A percentile compares a stretch with the other conserved stretches of the same genome.
These are phyloP conservation scores for Cerrena zonata DNA, from an alignment of 1,284 basidiomycete species.

Conservation along the genomic window DNA sequence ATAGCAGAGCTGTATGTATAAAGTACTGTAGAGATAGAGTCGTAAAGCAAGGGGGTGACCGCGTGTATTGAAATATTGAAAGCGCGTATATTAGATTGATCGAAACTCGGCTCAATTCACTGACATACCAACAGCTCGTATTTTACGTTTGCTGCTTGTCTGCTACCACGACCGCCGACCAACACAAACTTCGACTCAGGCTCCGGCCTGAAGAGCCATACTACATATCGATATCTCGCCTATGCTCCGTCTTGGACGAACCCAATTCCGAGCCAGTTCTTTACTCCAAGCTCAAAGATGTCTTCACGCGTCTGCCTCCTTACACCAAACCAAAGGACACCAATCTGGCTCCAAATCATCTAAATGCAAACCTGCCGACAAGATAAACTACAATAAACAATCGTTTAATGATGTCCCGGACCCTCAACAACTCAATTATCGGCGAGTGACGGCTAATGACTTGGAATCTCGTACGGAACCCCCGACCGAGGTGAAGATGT, in stretches of 20 bases:
- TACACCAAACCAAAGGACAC: background rate
- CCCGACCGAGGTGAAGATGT: constrained; percentile 85
- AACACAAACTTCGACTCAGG: too few species aligned
- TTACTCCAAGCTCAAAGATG: background rate
- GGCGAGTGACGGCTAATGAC: constrained; percentile 70
- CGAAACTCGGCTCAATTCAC: too few species aligned
- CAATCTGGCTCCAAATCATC: background rate
- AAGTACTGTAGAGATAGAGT: too few species aligned
- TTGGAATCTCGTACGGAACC: constrained; percentile 57
- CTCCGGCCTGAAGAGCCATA: too few species aligned
- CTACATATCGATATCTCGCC: too few species aligned
- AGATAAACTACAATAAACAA: constrained; percentile 66
- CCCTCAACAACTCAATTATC: constrained; percentile 48
- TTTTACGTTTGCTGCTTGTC: too few species aligned
- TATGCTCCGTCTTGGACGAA: background rate
- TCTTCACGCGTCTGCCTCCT: background rate
- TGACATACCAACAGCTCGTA: too few species aligned
- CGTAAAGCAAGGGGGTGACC: too few species aligned
- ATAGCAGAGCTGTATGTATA: too few species aligned
- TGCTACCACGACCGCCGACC: too few species aligned
- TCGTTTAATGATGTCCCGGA: constrained; percentile 45
- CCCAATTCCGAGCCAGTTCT: background rate
- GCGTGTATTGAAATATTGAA: too few species aligned
- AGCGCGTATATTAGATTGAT: too few species aligned
- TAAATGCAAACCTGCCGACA: constrained; percentile 32